phyloP scores from a whole-genome alignment of 345 rosid genomes.

The Pistacia integerrima region DNA sequence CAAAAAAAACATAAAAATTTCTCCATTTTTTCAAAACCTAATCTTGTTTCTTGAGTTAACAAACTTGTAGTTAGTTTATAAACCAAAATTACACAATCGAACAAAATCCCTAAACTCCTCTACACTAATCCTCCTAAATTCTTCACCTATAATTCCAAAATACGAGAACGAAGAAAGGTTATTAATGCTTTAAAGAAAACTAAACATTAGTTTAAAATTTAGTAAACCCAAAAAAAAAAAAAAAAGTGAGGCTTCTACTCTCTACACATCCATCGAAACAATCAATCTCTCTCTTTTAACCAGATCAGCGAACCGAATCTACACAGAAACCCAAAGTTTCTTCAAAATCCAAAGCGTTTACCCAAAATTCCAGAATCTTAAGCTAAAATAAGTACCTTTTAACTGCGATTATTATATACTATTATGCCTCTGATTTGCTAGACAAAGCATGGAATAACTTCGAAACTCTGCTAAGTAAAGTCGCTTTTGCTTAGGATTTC shows the following conservation, averaged over 20 bases:
- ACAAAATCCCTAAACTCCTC: slow-evolving; percentile 4
- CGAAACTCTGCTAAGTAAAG: slow-evolving; percentile 49
- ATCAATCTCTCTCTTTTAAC: slow-evolving; percentile 5
- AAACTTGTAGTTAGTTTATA: background rate
- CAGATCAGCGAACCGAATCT: slow-evolving; percentile 27
- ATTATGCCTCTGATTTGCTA: slow-evolving; percentile 36
- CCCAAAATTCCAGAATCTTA: slow-evolving; percentile 32
- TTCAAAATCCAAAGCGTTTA: slow-evolving; percentile 23
- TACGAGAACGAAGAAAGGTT: slow-evolving; percentile 9
- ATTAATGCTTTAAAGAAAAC: background rate
- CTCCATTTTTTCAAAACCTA: slow-evolving; percentile 18
- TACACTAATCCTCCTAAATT: slow-evolving; percentile 11
- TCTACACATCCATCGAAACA: slow-evolving; percentile 5
- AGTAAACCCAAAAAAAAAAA: slow-evolving; percentile 6
- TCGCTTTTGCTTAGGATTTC: slow-evolving; percentile 34
- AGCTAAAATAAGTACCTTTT: slow-evolving; percentile 20
- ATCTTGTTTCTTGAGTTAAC: background rate
- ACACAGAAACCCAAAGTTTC: slow-evolving; percentile 30
- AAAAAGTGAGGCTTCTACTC: slow-evolving; percentile 1
- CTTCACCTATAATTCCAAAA: slow-evolving; percentile 20
- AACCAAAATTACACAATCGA: slow-evolving; percentile 13
- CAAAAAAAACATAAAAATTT: background rate
- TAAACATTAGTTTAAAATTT: slow-evolving; percentile 6
- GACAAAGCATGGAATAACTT: slow-evolving; percentile 69
- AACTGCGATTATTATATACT: slow-evolving; percentile 28